Evolutionary conservation across 495 filamentous ascomycete genomes (phyloP).

Genomic region (Cairneyella variabilis): DNA sequence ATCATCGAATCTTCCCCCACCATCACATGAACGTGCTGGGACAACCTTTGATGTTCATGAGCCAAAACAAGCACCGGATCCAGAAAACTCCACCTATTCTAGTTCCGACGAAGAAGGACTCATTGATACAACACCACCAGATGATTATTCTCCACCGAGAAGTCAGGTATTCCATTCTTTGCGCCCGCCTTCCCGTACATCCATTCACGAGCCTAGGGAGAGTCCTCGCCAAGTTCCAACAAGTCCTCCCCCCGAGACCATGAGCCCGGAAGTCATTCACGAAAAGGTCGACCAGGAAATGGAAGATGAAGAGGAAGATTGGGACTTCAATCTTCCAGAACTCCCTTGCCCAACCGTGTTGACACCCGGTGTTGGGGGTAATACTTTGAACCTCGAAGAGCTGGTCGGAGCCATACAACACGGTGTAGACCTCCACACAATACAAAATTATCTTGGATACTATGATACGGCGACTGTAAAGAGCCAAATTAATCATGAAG

Average conservation of each 20-base stretch:
- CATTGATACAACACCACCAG: neutral
- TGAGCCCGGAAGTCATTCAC: no score
- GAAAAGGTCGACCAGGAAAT: neutral
- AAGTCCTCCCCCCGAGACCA: neutral
- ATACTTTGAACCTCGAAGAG: conserved; percentile 19
- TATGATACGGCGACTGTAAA: conserved; percentile 18
- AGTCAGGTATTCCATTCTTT: no score
- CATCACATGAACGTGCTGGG: no score
- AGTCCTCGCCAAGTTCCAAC: neutral
- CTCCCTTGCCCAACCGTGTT: neutral
- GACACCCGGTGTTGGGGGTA: conserved; percentile 8
- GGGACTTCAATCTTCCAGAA: conserved; percentile 15
- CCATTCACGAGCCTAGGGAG: no score
- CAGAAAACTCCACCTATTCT: neutral
- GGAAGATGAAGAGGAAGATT: conserved; percentile 4
- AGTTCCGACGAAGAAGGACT: neutral
- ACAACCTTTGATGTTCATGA: neutral
- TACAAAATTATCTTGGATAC: conserved; percentile 26
- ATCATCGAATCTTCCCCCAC: no score
- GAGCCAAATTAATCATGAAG: conserved; percentile 27
- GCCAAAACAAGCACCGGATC: neutral
- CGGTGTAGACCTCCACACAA: conserved; percentile 11
- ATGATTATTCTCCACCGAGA: no score
- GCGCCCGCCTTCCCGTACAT: no score
- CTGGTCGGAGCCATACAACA: conserved; percentile 29